Conservation (phyloP, 2,329 filamentous ascomycete species). For the Alternaria consortialis region DNA sequence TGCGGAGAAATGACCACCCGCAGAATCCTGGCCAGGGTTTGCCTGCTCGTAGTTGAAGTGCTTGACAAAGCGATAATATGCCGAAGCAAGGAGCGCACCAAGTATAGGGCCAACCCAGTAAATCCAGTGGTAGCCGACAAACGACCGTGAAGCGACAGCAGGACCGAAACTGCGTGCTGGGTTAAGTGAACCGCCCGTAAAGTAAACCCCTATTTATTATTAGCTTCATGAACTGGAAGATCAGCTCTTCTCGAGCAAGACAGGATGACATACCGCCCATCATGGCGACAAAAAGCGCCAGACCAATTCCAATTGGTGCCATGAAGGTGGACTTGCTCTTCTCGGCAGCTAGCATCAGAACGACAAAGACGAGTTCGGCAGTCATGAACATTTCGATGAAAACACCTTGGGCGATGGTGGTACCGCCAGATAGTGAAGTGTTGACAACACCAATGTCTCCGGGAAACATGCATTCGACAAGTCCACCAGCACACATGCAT, state of each 20-base stretch:
- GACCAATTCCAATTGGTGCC: slow-evolving; percentile 31
- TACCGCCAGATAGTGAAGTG: slow-evolving; percentile 23
- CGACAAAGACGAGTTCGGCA: slow-evolving; percentile 33
- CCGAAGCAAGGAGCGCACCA: slow-evolving; percentile 55
- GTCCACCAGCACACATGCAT: slow-evolving; percentile 34
- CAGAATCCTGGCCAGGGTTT: slow-evolving; percentile 39
- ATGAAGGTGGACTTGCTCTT: slow-evolving; percentile 43
- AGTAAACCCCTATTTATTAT: slow-evolving; percentile 44
- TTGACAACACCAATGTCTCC: slow-evolving; percentile 32
- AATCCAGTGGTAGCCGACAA: slow-evolving; percentile 45
- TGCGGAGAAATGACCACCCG: slow-evolving; percentile 11
- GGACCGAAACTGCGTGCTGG: slow-evolving; percentile 56
- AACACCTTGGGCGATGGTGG: slow-evolving; percentile 31
- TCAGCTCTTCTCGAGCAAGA: neutral
- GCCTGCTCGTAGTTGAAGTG: slow-evolving; percentile 41
- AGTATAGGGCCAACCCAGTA: slow-evolving; percentile 57
- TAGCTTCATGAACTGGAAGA: neutral
- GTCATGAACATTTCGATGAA: slow-evolving; percentile 37
- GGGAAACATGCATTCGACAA: slow-evolving; percentile 38
- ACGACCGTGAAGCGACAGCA: slow-evolving; percentile 49
- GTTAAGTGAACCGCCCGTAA: slow-evolving; percentile 55
- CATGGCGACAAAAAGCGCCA: slow-evolving; percentile 40
- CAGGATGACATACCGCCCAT: slow-evolving; percentile 27
- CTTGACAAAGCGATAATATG: slow-evolving; percentile 58
- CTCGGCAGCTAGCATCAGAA: slow-evolving; percentile 42